A percentile compares a stretch with the other conserved stretches of the same genome.
phyloP scores from a whole-genome alignment of 495 filamentous ascomycete species.

The Aspergillus ellipticus region DNA sequence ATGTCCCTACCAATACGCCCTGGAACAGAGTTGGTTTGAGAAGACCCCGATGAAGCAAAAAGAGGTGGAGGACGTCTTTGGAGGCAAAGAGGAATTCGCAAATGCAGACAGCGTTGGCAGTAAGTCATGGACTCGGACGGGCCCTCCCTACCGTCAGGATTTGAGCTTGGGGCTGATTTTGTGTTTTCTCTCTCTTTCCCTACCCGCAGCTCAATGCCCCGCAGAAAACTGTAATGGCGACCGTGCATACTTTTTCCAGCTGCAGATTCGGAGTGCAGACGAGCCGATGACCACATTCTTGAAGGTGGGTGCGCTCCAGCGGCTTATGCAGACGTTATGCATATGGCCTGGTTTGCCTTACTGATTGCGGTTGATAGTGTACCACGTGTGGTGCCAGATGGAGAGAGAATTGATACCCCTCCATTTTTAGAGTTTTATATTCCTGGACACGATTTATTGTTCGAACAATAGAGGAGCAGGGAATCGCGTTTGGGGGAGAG shows the following conservation, averaged over 20 bases:
- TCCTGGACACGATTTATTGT: slow-evolving; percentile 3
- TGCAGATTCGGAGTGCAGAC: slow-evolving; percentile 96
- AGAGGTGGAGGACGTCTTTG: slow-evolving; percentile 88
- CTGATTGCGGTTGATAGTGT: slow-evolving; percentile 38
- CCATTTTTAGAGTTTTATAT: neutral
- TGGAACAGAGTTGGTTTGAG: slow-evolving; percentile 70
- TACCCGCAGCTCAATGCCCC: slow-evolving; percentile 64
- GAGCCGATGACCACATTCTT: slow-evolving; percentile 98
- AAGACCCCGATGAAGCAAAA: slow-evolving; percentile 69
- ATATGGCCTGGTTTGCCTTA: slow-evolving; percentile 12
- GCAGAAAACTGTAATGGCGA: slow-evolving; percentile 68
- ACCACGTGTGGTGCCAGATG: slow-evolving; percentile 40
- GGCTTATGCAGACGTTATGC: slow-evolving; percentile 18
- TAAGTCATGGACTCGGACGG: slow-evolving; percentile 33
- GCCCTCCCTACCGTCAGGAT: neutral
- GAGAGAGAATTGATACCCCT: slow-evolving; percentile 40
- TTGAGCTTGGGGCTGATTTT: slow-evolving; percentile 9
- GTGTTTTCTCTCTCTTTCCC: slow-evolving; percentile 9
- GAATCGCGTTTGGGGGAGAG: slow-evolving; percentile 1
- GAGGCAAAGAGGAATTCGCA: slow-evolving; percentile 79
- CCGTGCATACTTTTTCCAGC: slow-evolving; percentile 88
- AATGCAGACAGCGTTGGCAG: slow-evolving; percentile 78
- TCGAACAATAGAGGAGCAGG: slow-evolving; percentile 6
- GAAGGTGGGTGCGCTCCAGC: slow-evolving; percentile 54
- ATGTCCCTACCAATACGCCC: slow-evolving; percentile 81